Percentiles rank a stretch among this genome's conserved stretches.
phyloP scores from a whole-genome alignment of 2,329 filamentous ascomycete genomes.

The Cadophora sp. region DNA sequence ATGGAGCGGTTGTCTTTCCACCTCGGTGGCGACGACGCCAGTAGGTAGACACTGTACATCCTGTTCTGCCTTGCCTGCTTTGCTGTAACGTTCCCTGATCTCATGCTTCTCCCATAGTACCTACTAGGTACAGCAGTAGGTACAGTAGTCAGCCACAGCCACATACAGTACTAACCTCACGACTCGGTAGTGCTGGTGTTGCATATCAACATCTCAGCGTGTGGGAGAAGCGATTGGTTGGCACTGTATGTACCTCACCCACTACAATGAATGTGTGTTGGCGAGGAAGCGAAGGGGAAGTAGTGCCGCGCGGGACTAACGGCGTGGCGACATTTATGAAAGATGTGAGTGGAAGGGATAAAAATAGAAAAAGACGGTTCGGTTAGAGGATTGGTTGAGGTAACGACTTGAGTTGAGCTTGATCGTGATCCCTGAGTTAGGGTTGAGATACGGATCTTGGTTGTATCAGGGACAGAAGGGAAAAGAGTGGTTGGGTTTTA shows the following conservation, averaged over 20 bases:
- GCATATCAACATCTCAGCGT: neutral
- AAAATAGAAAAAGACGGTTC: neutral
- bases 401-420: neutral
- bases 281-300: too few species aligned
- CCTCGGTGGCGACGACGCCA: neutral
- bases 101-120: neutral
- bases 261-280: too few species aligned
- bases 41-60: neutral
- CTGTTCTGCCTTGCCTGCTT: neutral
- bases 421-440: neutral
- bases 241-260: neutral
- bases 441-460: neutral
- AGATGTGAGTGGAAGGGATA: neutral
- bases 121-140: neutral
- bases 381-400: conserved; percentile 8
- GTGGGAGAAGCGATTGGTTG: conserved; percentile 6
- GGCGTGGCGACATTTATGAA: neutral
- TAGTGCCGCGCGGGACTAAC: neutral
- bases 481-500: neutral
- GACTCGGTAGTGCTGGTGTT: neutral
- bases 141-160: neutral
- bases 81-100: neutral
- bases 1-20: neutral
- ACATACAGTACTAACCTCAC: neutral
- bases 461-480: neutral